phyloP scores from a whole-genome alignment of 2,329 filamentous ascomycete genomes.

The Harringtonia lauricola region DNA sequence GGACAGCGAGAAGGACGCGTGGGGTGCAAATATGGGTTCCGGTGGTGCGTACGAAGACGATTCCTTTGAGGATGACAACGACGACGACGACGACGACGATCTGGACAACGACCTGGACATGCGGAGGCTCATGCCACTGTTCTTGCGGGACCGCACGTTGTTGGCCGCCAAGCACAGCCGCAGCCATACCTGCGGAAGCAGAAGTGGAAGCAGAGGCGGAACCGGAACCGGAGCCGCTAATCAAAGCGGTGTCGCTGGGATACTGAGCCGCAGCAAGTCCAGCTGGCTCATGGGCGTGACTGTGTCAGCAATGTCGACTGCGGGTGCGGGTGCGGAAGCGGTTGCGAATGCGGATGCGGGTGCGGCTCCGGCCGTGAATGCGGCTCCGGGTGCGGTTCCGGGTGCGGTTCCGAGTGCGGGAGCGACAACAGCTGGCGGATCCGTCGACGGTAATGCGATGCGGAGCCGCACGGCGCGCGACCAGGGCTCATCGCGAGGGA shows the following conservation, averaged over 20 bases:
- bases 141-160: constrained; percentile 16
- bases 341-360: background rate
- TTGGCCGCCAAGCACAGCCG: constrained; percentile 12
- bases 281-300: background rate
- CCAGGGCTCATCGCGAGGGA: no score
- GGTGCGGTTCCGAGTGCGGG: no score
- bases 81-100: constrained; percentile 24
- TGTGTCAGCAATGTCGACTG: constrained; percentile 12
- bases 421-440: no score
- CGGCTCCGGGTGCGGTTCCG: no score
- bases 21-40: background rate
- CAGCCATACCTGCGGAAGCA: background rate
- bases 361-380: no score
- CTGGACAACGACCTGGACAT: constrained; percentile 32
- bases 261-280: constrained; percentile 1
- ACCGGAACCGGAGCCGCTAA: no score
- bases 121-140: constrained; percentile 41
- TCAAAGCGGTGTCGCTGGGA: no score
- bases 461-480: background rate
- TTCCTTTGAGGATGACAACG: constrained; percentile 1
- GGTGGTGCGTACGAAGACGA: background rate
- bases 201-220: no score
- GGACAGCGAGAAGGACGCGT: background rate
- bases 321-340: no score
- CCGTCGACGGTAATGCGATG: no score